A percentile compares a stretch with the other conserved stretches of the same genome.
These are phyloP conservation scores for Hypomontagnella submonticulosa DNA, from an alignment of 495 filamentous ascomycete species.

Conservation along the genomic window DNA sequence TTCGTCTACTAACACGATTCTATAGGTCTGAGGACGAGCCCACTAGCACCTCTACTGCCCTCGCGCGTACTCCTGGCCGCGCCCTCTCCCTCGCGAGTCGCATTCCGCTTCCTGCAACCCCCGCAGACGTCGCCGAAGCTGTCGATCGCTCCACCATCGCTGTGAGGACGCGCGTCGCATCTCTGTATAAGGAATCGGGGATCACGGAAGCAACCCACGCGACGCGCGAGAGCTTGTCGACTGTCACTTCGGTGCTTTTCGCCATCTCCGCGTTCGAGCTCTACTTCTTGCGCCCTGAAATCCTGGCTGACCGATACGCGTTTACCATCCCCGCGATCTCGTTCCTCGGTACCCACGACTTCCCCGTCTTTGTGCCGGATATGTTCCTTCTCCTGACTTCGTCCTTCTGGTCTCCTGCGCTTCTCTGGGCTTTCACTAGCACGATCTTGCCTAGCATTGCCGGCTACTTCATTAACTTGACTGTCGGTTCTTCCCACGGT, in stretches of 20 bases:
- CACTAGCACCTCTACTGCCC: slow-evolving; percentile 53
- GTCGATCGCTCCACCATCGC: slow-evolving; percentile 79
- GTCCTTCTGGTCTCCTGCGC: slow-evolving; percentile 83
- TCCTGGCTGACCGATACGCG: slow-evolving; percentile 75
- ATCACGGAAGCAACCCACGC: slow-evolving; percentile 66
- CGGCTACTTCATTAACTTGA: slow-evolving; percentile 91
- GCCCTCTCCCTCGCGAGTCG: slow-evolving; percentile 63
- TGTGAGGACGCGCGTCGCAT: slow-evolving; percentile 64
- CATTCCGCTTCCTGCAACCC: slow-evolving; percentile 80
- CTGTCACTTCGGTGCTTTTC: slow-evolving; percentile 73
- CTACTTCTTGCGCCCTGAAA: slow-evolving; percentile 65
- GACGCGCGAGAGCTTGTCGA: slow-evolving; percentile 73
- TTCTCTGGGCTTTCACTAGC: slow-evolving; percentile 80
- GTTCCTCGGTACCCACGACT: slow-evolving; percentile 59
- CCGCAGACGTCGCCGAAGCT: slow-evolving; percentile 81
- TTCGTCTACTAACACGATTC: slow-evolving; percentile 36
- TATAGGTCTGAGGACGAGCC: slow-evolving; percentile 45
- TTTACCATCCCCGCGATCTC: slow-evolving; percentile 73
- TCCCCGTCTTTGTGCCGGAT: slow-evolving; percentile 76
- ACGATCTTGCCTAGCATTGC: slow-evolving; percentile 73
- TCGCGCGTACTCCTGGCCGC: slow-evolving; percentile 68
- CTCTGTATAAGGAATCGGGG: slow-evolving; percentile 61
- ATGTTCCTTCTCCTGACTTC: slow-evolving; percentile 80
- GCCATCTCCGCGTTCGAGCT: slow-evolving; percentile 72
- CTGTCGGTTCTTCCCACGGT: slow-evolving; percentile 50